Base-by-base conservation (phyloP, 768 basidiomycete genomes). In the Suillus paluster region DNA sequence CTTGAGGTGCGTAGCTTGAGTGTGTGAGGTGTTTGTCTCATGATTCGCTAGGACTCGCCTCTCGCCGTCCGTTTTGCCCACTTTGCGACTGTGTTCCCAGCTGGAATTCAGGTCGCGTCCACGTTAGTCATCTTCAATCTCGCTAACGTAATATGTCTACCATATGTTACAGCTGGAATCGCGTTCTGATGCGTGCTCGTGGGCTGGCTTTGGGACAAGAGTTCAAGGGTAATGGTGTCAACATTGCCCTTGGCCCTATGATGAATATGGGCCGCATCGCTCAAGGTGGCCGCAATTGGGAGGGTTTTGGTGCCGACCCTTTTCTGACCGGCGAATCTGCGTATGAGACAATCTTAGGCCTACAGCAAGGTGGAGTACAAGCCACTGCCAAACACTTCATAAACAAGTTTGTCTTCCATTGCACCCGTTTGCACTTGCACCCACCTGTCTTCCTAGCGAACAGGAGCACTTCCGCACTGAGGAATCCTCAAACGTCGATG, bases 241-340 rank as follows among this genome's bases (percentile, higher is more conserved):
- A 85, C 66, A 71, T 83, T 49, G 75, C 63, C 12, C 67, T 73
- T 2, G 68, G 80, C 9, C 81, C 90, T 0, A 90, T 90, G 87
- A 92, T 90, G 85, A 92, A 92, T 70, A 83, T 94, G 77, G 89
- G 87, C 4, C 83, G 89, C 17, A 75, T 86, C n/a, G 86, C 89
- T 1, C 79, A 83, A 64, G 90, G 88, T 3, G 94, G 93, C 11
- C 78, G 94, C 33, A 92, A 93, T 72, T 95, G 92, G 91, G 94
- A 95, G 79, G 91, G 92, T 30, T 93, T 92, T 63, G 92, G 92
- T 38, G 90, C 83, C 9, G 94, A 95, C 73, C 93, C 94, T 0
- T 95, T 86, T 76, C 75, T 95, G n/a, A 70, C 85, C 21, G 92
- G 94, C 11, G 90, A 90, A 69, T 79, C 81, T 2, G 84, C 88